A percentile compares a stretch with the other conserved stretches of the same genome.
Conservation (phyloP, 768 basidiomycete genomes). For the Boletus pseudo-olivaceus region DNA sequence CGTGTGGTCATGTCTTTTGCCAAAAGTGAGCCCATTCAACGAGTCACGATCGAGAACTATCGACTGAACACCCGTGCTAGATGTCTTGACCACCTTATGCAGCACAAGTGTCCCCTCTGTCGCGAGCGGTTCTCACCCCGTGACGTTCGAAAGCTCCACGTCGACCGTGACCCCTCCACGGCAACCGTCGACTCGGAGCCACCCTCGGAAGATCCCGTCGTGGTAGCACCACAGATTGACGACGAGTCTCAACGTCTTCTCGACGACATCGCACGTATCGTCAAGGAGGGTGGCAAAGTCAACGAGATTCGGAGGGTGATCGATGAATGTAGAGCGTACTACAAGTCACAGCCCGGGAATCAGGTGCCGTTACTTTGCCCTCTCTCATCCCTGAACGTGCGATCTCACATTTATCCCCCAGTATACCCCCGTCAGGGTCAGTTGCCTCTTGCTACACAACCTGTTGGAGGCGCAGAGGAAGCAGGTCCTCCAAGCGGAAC, state of each 20-base stretch:
- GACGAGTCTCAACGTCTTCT: constrained; percentile 51
- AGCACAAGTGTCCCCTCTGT: constrained; percentile 60
- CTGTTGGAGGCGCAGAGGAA: constrained; percentile 46
- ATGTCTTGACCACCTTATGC: constrained; percentile 51
- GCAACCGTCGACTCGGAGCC: constrained; percentile 6
- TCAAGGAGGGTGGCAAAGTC: constrained; percentile 55
- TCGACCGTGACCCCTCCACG: constrained; percentile 45
- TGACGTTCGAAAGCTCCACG: constrained; percentile 53
- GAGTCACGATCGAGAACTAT: constrained; percentile 2
- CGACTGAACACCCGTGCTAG: constrained; percentile 31
- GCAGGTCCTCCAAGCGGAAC: constrained; percentile 34
- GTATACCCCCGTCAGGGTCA: constrained; percentile 51
- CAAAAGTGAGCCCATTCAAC: constrained; percentile 30
- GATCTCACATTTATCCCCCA: constrained; percentile 21
- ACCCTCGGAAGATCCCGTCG: constrained; percentile 17
- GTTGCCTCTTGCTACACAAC: constrained; percentile 48
- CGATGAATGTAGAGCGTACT: constrained; percentile 47
- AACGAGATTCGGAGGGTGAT: constrained; percentile 47
- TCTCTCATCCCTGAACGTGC: constrained; percentile 5
- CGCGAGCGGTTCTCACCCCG: constrained; percentile 47
- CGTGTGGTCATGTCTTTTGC: constrained; percentile 75
- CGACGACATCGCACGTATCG: constrained; percentile 49
- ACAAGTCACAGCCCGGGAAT: constrained; percentile 43
- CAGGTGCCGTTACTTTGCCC: constrained; percentile 35
- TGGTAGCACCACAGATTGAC: constrained; percentile 28